Evolutionary conservation across 805 yeast genomes (phyloP), one percentile per base, ranked within the genome.

Genomic region (Lachancea nothofagi): DNA sequence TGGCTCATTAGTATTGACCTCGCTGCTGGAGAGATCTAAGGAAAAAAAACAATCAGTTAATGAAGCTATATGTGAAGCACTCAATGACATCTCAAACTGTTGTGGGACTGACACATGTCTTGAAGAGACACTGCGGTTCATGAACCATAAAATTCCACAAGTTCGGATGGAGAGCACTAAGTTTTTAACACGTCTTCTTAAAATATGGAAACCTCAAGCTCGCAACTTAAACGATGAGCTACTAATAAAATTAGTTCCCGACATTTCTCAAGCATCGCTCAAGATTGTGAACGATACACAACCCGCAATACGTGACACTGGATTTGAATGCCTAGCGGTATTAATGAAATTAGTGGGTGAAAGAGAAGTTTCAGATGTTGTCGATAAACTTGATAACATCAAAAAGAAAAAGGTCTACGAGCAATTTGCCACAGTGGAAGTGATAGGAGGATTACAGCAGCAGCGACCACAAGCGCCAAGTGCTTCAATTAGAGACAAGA

Each of bases 11-110:
- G 71, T 85, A 2, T 65, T 86, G 19, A 61, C 64, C 2, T 80
- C 93, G 0, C 60, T 84, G 42, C 61, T 93, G 30, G 96, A 87
- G 48, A 72, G 97, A 50, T 75, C 85, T 10, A 89, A 87, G 55
- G 98, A 93, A 58, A 88, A 84, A 66, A 90, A 90, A 54, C 80
- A 75, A 19, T 66, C 80, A 3, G 93, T 87, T 0, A 66, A 83
- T 2, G 88, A 80, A 18, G 82, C 93, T 0, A 66, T 90, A n/a
- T 67, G 70, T 14, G 62, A 59, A 19, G 80, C 90, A 0, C 65
- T 89, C 38, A 83, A 80, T 57, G 74, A 83, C 0, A 69, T 83
- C 3, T 83, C 79, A 48, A 24, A 64, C 65, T 44, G 66, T 80
- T 8, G 70, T 77, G 0, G 65, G 75, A 56, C 56, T 27, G 62